Evolutionary conservation across 2,329 filamentous ascomycete genomes (phyloP), one percentile per base, ranked within the genome.

Genomic region (Colletotrichum chrysophilum): DNA sequence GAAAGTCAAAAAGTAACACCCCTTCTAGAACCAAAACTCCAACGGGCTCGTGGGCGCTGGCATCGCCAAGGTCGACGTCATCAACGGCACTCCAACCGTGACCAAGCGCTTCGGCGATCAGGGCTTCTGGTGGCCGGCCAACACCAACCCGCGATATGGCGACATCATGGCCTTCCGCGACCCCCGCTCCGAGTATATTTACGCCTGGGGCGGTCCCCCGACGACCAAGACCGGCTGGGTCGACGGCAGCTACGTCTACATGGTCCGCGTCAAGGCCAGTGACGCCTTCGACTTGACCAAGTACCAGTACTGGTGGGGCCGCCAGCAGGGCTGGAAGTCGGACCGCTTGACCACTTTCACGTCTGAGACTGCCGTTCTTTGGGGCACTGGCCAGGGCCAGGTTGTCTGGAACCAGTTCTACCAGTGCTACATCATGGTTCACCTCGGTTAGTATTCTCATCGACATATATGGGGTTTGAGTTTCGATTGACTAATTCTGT

Each of bases 281-380:
- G 79, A 85, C 10, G 84, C 84, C 0, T 86, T 86, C 34, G 81
- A 86, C 10, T 73, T 86, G 8, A 65, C 52, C 14, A 81, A 80
- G 64, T 86, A 87, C 52, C 80, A 87, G 77, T 87, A 87, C 71
- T 86, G 83, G 82, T 87, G 84, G 84, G 85, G 85, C 0, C 79
- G 79, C 4, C 75, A 81, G 14, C 78, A 80, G 21, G 84, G 85
- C 3, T 87, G 85, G 85, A 85, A 80, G 76, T 71, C 68, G 0
- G 79, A 82, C 18, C 77, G 81, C 4, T 72, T 86, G 30, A 81
- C 77, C 0, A 76, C 74, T 32, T 85, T 85, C 38, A 81, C 78
- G 1, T 71, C 81, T 1, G 82, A 85, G 76, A 86, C 84, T 12
- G 85, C 85, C 3, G 83, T 84, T 0, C 80, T 85, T 80, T 85